Percentiles rank a stretch among this genome's conserved stretches.
phyloP scores from a whole-genome alignment of 2,329 filamentous ascomycete genomes.

The Clarireedia hainanense region DNA sequence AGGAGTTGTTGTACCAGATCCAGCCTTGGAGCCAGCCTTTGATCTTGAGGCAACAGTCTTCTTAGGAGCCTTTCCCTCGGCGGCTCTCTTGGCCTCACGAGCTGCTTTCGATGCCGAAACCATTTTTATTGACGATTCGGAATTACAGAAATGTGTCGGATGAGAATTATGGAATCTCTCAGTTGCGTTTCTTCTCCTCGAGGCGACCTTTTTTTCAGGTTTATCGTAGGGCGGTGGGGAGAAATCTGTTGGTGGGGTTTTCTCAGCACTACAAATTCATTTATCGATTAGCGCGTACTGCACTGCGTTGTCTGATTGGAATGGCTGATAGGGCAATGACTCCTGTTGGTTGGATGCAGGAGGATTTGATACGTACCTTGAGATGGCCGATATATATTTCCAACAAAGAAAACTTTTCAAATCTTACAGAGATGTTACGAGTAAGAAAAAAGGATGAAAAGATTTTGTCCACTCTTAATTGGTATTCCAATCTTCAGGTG shows the following conservation, averaged over 20 bases:
- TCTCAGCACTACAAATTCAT: neutral
- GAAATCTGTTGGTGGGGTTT: neutral
- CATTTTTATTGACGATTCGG: constrained; percentile 39
- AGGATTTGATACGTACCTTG: too few species aligned
- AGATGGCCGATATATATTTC: too few species aligned
- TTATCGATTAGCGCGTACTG: neutral
- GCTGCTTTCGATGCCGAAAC: constrained; percentile 64
- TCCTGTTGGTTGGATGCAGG: too few species aligned
- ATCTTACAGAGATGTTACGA: too few species aligned
- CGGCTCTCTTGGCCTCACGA: constrained; percentile 63
- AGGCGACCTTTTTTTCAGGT: constrained; percentile 8
- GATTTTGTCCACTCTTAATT: neutral
- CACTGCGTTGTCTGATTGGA: too few species aligned
- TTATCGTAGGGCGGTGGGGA: neutral
- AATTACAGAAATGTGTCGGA: constrained; percentile 9
- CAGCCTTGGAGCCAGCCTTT: constrained; percentile 60
- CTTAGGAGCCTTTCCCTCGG: constrained; percentile 66
- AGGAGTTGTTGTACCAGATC: constrained; percentile 57
- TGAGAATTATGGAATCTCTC: neutral
- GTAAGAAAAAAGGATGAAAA: neutral
- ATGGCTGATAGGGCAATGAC: too few species aligned
- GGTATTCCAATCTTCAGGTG: neutral
- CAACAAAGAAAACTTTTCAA: too few species aligned
- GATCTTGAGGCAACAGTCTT: constrained; percentile 62
- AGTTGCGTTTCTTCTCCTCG: neutral